Conservation (phyloP, 1,284 basidiomycete genomes). For the Papiliotrema terrestris region DNA sequence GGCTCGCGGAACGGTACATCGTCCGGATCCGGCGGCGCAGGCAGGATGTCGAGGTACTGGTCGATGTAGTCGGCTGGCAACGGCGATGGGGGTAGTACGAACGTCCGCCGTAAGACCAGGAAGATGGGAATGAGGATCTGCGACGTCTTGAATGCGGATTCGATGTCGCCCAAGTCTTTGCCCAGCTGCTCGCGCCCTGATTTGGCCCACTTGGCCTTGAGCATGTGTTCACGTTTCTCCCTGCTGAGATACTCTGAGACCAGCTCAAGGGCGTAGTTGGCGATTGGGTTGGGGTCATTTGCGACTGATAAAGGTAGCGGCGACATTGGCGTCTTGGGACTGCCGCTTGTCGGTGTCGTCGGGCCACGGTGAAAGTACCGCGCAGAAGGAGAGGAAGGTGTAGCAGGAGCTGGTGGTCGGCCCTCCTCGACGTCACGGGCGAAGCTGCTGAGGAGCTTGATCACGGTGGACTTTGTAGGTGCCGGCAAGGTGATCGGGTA, state of each 20-base stretch:
- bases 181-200: conserved; percentile 40
- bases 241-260: conserved; percentile 43
- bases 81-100: conserved; percentile 31
- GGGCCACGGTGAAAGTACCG: too few relatives aligned
- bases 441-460: conserved; percentile 33
- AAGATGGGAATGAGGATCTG: conserved; percentile 34
- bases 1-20: conserved; percentile 38
- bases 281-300: too few relatives aligned
- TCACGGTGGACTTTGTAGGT: conserved; percentile 40
- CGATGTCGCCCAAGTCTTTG: conserved; percentile 48
- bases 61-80: conserved; percentile 27
- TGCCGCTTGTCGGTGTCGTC: too few relatives aligned
- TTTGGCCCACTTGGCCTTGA: conserved; percentile 46
- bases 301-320: too few relatives aligned
- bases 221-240: conserved; percentile 48
- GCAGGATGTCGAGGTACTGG: conserved; percentile 36
- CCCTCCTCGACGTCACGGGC: conserved; percentile 27
- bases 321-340: too few relatives aligned
- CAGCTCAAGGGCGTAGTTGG: conserved; percentile 38
- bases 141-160: conserved; percentile 26
- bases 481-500: conserved; percentile 42
- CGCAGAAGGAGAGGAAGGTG: conserved; percentile 11
- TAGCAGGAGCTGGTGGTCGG: conserved; percentile 7
- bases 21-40: conserved; percentile 41
- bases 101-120: conserved; percentile 36